phyloP scores from a whole-genome alignment of 495 filamentous ascomycete species.

The Cryomyces antarcticus region DNA sequence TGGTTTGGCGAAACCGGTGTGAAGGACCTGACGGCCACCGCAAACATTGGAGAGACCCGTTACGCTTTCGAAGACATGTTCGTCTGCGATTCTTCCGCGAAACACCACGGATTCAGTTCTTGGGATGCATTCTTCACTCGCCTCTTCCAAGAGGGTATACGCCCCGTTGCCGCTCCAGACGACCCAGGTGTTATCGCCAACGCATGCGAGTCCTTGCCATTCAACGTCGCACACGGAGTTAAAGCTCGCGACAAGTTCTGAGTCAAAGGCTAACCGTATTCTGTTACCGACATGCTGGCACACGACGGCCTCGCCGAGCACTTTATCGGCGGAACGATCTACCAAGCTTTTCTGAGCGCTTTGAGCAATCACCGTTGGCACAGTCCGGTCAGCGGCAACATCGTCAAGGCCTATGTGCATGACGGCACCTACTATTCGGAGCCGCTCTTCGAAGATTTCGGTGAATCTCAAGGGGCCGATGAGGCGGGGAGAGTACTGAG shows the following conservation, averaged over 20 bases:
- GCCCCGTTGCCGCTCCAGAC: constrained; percentile 35
- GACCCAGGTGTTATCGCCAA: constrained; percentile 37
- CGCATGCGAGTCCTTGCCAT: constrained; percentile 43
- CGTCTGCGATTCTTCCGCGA: constrained; percentile 30
- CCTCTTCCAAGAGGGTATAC: constrained; percentile 27
- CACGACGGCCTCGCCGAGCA: no score
- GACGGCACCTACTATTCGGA: constrained; percentile 51
- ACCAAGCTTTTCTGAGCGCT: constrained; percentile 12
- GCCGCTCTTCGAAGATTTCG: constrained; percentile 30
- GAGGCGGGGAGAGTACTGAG: constrained; percentile 20
- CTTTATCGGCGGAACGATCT: no score
- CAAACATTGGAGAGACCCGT: constrained; percentile 23
- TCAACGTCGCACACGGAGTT: constrained; percentile 22
- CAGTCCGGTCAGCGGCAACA: constrained; percentile 10
- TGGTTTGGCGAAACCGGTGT: constrained; percentile 39
- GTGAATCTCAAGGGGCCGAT: constrained; percentile 14
- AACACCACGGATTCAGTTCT: no score
- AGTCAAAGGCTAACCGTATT: constrained; percentile 40
- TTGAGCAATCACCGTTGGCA: constrained; percentile 18
- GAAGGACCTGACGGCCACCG: constrained; percentile 26
- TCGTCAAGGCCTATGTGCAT: constrained; percentile 9
- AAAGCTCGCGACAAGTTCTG: constrained; percentile 38
- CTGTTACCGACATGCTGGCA: constrained; percentile 15
- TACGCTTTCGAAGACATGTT: constrained; percentile 32
- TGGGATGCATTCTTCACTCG: constrained; percentile 69